Evolutionary conservation across 176 grass and related monocot species (phyloP).

Genomic region (Otatea glauca): DNA sequence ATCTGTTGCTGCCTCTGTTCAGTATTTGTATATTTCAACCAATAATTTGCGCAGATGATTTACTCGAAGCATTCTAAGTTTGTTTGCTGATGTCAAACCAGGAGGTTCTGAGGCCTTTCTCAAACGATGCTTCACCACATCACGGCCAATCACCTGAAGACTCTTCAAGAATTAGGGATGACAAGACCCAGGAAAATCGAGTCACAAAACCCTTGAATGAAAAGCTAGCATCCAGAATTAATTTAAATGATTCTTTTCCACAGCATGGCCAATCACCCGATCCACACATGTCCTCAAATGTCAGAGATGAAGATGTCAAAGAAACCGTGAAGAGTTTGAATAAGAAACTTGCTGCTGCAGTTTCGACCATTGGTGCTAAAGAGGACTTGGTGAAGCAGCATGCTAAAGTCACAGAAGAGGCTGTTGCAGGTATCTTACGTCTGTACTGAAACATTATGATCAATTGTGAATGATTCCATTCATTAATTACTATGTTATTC

Average conservation of each 20-base stretch:
- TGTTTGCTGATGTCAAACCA: constrained; percentile 42
- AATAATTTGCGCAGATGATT: not conserved
- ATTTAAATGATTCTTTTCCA: constrained; percentile 42
- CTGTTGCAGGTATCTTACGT: constrained; percentile 74
- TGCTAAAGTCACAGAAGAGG: constrained; percentile 93
- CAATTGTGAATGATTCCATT: not conserved
- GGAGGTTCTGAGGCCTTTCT: constrained; percentile 45
- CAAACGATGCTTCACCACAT: constrained; percentile 43
- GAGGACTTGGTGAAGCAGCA: constrained; percentile 97
- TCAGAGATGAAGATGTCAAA: constrained; percentile 54
- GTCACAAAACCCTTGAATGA: constrained; percentile 40
- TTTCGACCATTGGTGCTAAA: constrained; percentile 78
- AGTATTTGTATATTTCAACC: constrained; percentile 12
- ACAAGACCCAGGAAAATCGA: constrained; percentile 48
- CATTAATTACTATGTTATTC: not conserved
- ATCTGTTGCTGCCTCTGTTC: constrained; percentile 33
- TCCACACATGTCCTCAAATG: constrained; percentile 41
- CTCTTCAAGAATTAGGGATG: constrained; percentile 56
- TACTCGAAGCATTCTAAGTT: constrained; percentile 25
- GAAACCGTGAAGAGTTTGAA: constrained; percentile 75
- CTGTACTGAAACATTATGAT: not conserved
- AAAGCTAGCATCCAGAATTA: constrained; percentile 38
- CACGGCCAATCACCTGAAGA: constrained; percentile 44
- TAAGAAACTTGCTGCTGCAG: constrained; percentile 74
- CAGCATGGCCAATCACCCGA: constrained; percentile 44